These are phyloP conservation scores for Paxillus ammoniavirescens DNA, from an alignment of 768 basidiomycete species.

Conservation along the genomic window DNA sequence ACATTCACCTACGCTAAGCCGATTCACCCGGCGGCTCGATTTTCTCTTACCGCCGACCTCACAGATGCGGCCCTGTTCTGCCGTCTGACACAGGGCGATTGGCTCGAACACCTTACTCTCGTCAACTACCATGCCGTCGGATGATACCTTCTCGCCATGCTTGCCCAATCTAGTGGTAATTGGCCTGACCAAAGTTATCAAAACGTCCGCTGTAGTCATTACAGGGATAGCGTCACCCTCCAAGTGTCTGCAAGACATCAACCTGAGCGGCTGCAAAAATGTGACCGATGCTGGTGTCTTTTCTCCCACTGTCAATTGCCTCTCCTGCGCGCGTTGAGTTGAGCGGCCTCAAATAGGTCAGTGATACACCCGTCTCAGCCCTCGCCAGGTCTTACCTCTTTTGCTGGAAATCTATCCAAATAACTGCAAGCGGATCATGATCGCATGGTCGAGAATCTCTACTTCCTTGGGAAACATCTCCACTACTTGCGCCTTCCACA, in stretches of 20 bases:
- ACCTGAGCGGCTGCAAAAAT: conserved; percentile 78
- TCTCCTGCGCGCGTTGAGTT: conserved; percentile 89
- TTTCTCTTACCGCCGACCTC: conserved; percentile 66
- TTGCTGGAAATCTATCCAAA: conserved; percentile 95
- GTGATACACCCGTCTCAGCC: conserved; percentile 71
- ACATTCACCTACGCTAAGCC: conserved; percentile 77
- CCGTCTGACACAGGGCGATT: conserved; percentile 62
- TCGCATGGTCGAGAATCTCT: conserved; percentile 78
- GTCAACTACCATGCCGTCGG: conserved; percentile 69
- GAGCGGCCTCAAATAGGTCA: conserved; percentile 70
- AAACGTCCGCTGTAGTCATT: conserved; percentile 71
- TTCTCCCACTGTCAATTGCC: conserved; percentile 75
- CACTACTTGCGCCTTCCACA: conserved; percentile 94
- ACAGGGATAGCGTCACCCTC: conserved; percentile 70
- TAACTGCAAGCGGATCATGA: conserved; percentile 81
- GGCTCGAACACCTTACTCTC: conserved; percentile 86
- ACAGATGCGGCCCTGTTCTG: conserved; percentile 66
- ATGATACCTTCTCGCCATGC: conserved; percentile 55
- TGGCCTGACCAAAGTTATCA: conserved; percentile 73
- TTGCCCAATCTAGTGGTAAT: conserved; percentile 82
- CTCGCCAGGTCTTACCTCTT: conserved; percentile 76
- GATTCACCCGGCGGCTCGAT: conserved; percentile 89
- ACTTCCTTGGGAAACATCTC: conserved; percentile 87
- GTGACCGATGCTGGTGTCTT: conserved; percentile 78
- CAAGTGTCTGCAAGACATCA: conserved; percentile 84